phyloP scores from a whole-genome alignment of 2,329 filamentous ascomycete genomes.

The Colletotrichum tamarilloi region DNA sequence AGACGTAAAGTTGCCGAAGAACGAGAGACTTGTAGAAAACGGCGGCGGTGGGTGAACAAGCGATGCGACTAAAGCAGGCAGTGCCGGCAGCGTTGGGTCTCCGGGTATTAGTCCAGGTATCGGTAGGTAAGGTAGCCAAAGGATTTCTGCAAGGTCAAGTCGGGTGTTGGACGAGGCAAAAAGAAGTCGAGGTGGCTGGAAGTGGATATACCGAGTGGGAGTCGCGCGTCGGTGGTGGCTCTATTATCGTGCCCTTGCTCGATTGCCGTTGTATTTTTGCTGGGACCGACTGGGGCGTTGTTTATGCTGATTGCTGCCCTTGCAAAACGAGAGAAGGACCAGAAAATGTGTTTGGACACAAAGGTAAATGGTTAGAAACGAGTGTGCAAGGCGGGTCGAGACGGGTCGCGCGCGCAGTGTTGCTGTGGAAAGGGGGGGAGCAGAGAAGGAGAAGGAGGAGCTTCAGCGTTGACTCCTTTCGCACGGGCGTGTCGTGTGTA shows the following conservation, averaged over 20 bases:
- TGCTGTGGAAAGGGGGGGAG: slow-evolving; percentile 4
- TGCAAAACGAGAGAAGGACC: neutral
- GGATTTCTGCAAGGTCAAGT: neutral
- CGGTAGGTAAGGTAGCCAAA: neutral
- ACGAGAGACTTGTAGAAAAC: neutral
- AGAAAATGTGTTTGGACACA: neutral
- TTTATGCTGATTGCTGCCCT: slow-evolving; percentile 31
- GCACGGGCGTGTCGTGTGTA: slow-evolving; percentile 15
- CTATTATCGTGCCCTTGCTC: slow-evolving; percentile 14
- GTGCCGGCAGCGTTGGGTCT: neutral
- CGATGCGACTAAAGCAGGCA: neutral
- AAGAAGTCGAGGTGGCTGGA: slow-evolving; percentile 31
- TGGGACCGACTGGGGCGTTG: slow-evolving; percentile 2
- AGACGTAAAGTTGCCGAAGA: neutral
- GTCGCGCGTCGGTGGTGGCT: slow-evolving; percentile 22
- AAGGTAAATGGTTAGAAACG: slow-evolving; percentile 14
- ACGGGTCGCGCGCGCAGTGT: neutral
- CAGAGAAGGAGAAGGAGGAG: neutral
- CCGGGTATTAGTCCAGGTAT: neutral
- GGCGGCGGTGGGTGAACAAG: slow-evolving; percentile 7
- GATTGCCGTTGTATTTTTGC: neutral
- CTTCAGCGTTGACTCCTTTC: slow-evolving; percentile 1
- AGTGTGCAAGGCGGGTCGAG: slow-evolving; percentile 25
- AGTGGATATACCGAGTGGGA: slow-evolving; percentile 31
- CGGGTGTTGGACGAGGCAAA: slow-evolving; percentile 10